Conservation (phyloP, 805 yeast genomes). For the Lachancea lanzarotensis region DNA sequence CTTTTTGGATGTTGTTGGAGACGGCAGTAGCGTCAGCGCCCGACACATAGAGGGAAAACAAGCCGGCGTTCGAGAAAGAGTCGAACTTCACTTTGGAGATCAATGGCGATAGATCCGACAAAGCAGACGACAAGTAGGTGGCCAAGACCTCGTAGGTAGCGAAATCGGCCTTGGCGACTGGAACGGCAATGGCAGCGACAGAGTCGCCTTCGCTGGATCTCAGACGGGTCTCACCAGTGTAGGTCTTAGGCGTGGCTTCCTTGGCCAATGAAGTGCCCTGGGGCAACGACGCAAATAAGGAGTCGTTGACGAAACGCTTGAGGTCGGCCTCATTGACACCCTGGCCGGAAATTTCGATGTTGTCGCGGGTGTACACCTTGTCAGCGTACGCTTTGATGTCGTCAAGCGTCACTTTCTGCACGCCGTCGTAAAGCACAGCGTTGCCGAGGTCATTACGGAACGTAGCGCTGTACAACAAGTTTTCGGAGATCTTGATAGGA, state of each 20-base stretch:
- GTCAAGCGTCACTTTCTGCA: conserved; percentile 48
- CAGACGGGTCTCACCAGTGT: conserved; percentile 63
- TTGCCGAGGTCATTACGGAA: conserved; percentile 87
- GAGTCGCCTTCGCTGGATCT: conserved; percentile 54
- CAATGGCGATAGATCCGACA: conserved; percentile 48
- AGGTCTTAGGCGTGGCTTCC: conserved; percentile 37
- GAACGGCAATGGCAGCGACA: conserved; percentile 75
- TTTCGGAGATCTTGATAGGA: conserved; percentile 59
- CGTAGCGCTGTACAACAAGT: conserved; percentile 69
- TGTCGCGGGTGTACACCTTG: conserved; percentile 60
- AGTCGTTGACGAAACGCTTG: conserved; percentile 56
- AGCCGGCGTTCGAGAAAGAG: conserved; percentile 71
- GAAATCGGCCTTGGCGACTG: conserved; percentile 57
- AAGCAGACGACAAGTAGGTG: conserved; percentile 54
- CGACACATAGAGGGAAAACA: conserved; percentile 64
- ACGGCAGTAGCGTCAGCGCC: conserved; percentile 55
- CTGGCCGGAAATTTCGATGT: conserved; percentile 62
- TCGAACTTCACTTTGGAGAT: conserved; percentile 47
- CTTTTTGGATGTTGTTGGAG: conserved; percentile 52
- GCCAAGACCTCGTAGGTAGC: conserved; percentile 66
- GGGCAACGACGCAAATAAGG: conserved; percentile 54
- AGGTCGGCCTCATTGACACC: conserved; percentile 74
- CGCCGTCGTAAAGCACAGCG: conserved; percentile 69
- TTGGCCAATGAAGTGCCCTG: conserved; percentile 46
- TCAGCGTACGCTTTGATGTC: conserved; percentile 63